Conservation (phyloP, 768 basidiomycete species). For the Serpula lacrymans region DNA sequence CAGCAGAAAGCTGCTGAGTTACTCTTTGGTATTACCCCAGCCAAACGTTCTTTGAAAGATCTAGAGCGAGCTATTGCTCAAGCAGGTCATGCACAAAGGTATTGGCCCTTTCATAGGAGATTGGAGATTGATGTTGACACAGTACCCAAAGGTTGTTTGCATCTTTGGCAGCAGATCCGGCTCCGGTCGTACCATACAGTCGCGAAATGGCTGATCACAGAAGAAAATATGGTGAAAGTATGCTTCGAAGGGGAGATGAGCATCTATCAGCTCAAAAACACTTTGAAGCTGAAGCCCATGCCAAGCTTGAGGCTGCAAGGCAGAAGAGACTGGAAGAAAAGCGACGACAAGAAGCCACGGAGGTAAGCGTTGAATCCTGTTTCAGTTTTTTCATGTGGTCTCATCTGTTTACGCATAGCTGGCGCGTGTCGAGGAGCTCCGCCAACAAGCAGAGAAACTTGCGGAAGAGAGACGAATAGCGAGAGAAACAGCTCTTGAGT, state of each 20-base stretch:
- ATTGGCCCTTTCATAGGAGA: not conserved
- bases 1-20: constrained; percentile 95
- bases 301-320: constrained; percentile 74
- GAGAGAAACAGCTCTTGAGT: constrained; percentile 75
- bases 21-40: constrained; percentile 66
- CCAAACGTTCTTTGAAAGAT: constrained; percentile 80
- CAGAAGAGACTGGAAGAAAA: constrained; percentile 78
- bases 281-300: constrained; percentile 67
- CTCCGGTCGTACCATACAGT: constrained; percentile 73
- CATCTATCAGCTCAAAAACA: constrained; percentile 71
- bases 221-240: constrained; percentile 82
- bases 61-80: constrained; percentile 75
- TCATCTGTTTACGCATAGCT: constrained; percentile 45
- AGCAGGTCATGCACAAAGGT: constrained; percentile 87
- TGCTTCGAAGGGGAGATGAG: constrained; percentile 78
- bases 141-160: constrained; percentile 64
- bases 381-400: not conserved
- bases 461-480: constrained; percentile 74
- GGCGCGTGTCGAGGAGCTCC: constrained; percentile 58
- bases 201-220: constrained; percentile 87
- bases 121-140: constrained; percentile 1
- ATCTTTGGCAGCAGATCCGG: constrained; percentile 72
- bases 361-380: too few relatives aligned
- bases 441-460: constrained; percentile 71
- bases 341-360: constrained; percentile 56